Percentiles rank a stretch among this genome's conserved stretches.
These are phyloP conservation scores for Venturiaceae sp. DNA, from an alignment of 2,329 filamentous ascomycete genomes.

Conservation along the genomic window DNA sequence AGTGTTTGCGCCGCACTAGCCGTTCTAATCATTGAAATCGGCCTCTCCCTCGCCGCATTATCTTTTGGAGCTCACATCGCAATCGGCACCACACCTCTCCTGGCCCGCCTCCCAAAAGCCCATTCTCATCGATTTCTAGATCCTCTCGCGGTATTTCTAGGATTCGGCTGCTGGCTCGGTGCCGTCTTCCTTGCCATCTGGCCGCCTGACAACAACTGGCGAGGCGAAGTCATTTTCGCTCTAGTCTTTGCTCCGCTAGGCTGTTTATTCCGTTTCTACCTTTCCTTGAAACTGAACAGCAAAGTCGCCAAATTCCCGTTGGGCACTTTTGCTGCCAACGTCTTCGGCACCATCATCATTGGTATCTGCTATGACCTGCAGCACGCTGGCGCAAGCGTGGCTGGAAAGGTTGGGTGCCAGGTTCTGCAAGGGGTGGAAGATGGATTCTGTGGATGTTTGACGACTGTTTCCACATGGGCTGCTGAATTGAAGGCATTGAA, in stretches of 20 bases:
- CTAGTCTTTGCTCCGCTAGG: slow-evolving; percentile 77
- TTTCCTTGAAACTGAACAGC: slow-evolving; percentile 61
- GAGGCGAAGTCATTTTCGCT: slow-evolving; percentile 64
- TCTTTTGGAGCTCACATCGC: slow-evolving; percentile 69
- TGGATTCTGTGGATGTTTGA: slow-evolving; percentile 58
- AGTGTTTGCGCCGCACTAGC: slow-evolving; percentile 74
- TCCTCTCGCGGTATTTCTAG: slow-evolving; percentile 56
- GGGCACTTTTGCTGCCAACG: slow-evolving; percentile 77
- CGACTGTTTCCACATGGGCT: slow-evolving; percentile 60
- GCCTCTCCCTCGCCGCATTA: slow-evolving; percentile 60
- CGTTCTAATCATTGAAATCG: slow-evolving; percentile 62
- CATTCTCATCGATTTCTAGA: slow-evolving; percentile 33
- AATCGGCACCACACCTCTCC: slow-evolving; percentile 45
- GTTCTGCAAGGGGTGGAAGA: slow-evolving; percentile 57
- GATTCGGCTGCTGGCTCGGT: slow-evolving; percentile 69
- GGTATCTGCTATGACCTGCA: slow-evolving; percentile 73
- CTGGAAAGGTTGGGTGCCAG: slow-evolving; percentile 53
- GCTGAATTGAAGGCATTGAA: slow-evolving; percentile 45
- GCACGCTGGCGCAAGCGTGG: slow-evolving; percentile 30
- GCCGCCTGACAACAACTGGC: slow-evolving; percentile 66
- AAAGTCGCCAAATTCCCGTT: slow-evolving; percentile 61
- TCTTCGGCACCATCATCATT: slow-evolving; percentile 64
- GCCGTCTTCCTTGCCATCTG: slow-evolving; percentile 62
- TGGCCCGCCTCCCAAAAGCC: slow-evolving; percentile 44
- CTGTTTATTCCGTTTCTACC: slow-evolving; percentile 65